Percentiles rank a stretch among this genome's conserved stretches.
Conservation (phyloP, 2,329 filamentous ascomycete genomes). For the Aureobasidium zeae region DNA sequence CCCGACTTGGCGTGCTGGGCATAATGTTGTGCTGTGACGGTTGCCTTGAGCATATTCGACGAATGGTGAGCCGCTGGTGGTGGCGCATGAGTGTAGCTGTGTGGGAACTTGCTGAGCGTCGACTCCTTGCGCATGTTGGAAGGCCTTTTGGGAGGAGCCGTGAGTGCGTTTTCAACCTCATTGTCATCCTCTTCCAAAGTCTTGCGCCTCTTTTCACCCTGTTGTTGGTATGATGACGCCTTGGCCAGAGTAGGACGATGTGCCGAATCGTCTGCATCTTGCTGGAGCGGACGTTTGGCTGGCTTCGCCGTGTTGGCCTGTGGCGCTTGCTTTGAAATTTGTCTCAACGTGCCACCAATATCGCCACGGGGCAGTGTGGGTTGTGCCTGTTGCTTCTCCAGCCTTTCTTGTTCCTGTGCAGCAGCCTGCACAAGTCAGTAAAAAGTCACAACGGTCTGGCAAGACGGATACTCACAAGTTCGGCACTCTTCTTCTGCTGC, state of each 20-base stretch:
- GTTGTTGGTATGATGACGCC: conserved; percentile 47
- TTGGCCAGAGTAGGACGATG: conserved; percentile 48
- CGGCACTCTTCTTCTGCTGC: conserved; percentile 16
- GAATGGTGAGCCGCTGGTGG: conserved; percentile 42
- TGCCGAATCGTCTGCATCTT: conserved; percentile 49
- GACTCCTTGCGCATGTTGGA: conserved; percentile 62
- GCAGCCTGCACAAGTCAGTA: conserved; percentile 20
- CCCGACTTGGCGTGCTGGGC: conserved; percentile 43
- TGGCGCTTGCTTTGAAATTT: conserved; percentile 53
- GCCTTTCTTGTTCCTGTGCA: conserved; percentile 27
- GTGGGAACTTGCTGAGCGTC: conserved; percentile 49
- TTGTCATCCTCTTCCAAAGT: conserved; percentile 60
- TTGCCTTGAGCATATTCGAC: conserved; percentile 51
- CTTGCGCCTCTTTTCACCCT: conserved; percentile 69
- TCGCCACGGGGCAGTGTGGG: conserved; percentile 36
- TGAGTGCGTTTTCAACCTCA: conserved; percentile 58
- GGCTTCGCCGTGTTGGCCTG: conserved; percentile 60
- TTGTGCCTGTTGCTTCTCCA: conserved; percentile 22
- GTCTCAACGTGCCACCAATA: conserved; percentile 41
- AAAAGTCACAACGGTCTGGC: neutral
- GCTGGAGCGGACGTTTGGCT: conserved; percentile 65
- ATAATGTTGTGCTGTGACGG: conserved; percentile 58
- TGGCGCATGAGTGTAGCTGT: conserved; percentile 53
- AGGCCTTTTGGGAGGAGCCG: conserved; percentile 76
- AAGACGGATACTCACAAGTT: neutral